phyloP scores from a whole-genome alignment of 2,329 filamentous ascomycete genomes.

The Hysterium pulicare region DNA sequence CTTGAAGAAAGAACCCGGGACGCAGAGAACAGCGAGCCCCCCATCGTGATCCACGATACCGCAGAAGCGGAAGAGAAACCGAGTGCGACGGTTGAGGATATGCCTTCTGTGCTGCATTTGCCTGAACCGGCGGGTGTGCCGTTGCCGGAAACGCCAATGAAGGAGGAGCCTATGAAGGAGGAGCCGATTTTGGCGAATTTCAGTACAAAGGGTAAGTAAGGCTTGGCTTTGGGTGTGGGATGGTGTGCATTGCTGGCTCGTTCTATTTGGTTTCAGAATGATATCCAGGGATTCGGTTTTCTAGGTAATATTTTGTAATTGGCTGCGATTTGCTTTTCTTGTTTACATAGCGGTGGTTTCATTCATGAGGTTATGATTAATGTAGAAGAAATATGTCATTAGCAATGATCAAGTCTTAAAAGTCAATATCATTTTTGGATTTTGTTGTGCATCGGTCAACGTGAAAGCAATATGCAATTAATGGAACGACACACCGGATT shows the following conservation, averaged over 20 bases:
- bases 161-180: slow-evolving; percentile 8
- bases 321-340: neutral
- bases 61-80: slow-evolving; percentile 17
- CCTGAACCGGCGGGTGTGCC: slow-evolving; percentile 27
- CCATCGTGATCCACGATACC: slow-evolving; percentile 28
- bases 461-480: no score
- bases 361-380: no score
- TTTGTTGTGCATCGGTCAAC: no score
- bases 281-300: neutral
- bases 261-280: slow-evolving; percentile 5
- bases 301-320: neutral
- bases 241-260: neutral
- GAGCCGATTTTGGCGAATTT: neutral
- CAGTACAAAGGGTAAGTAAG: slow-evolving; percentile 11
- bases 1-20: slow-evolving; percentile 12
- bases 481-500: no score
- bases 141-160: slow-evolving; percentile 9
- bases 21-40: slow-evolving; percentile 16
- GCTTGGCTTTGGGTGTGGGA: neutral
- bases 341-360: neutral
- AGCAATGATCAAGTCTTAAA: no score
- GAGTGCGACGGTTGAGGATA: slow-evolving; percentile 24
- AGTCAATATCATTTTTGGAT: no score
- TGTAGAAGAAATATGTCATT: no score
- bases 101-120: slow-evolving; percentile 36